Base-by-base conservation (phyloP, 495 filamentous ascomycete species). In the Glutinoglossum americanum region DNA sequence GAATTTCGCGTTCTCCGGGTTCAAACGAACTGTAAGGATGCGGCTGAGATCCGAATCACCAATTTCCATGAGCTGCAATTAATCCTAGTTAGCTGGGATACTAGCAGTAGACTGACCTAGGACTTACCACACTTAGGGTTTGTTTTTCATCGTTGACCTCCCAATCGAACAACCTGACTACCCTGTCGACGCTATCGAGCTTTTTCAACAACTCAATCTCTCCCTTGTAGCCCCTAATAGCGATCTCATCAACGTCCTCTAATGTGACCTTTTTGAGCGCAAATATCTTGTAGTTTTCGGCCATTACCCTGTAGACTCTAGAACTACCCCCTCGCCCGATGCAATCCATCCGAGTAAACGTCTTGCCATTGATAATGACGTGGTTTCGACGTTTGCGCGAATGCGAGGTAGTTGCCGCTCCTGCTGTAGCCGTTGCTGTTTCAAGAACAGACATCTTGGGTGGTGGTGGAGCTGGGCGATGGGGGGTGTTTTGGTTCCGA, bases 381-480 rank as follows among this genome's bases (percentile, higher is more conserved):
- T 85, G 77, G 35, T 82, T 84, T 51, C 85, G 79, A 60, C 86
- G 87, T 69, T 84, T 88, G 48, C 78, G 71, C 23, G 78, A 73
- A 48, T 83, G 83, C 35, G 83, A 82, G 26, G 77, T 78, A n/a
- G 80, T 75, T 2, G 83, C 79, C 11, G 87, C 84, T 13, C 89
- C 89, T 28, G 81, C 89, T 3, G 80, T 80, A 28, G 87, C 83
- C 5, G 92, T 95, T 10, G 88, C 92, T 7, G 90, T 85, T 55
- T 97, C 87, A 5, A 95, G 72, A 17, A 95, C 83, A 0, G 86
- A 90, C 90, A 97, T 97, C 65, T 94, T 96, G 0, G 92, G 84
- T 3, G 84, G 84, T 4, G 83, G 92, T 21, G 82, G 83, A n/a
- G 86, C 83, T n/a, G 84, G 76, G 58, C 85, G 70, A 60, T 77